phyloP scores from a whole-genome alignment of 345 rosid species.

The Gossypioides kirkii region DNA sequence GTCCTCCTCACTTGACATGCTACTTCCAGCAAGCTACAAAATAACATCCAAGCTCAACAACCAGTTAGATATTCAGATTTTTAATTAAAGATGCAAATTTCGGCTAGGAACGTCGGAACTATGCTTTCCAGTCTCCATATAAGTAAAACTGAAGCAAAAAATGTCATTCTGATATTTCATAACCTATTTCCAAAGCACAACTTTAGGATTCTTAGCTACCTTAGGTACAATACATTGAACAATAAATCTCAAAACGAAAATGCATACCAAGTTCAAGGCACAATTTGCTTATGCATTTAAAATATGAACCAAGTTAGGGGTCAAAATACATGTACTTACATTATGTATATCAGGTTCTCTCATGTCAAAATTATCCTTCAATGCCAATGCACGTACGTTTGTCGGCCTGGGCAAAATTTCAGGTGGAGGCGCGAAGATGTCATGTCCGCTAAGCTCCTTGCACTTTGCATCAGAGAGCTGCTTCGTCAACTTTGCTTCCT shows the following conservation, averaged over 20 bases:
- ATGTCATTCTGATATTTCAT: too few relatives aligned
- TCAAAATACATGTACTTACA: constrained; percentile 20
- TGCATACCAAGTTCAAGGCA: neutral
- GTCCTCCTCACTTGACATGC: constrained; percentile 32
- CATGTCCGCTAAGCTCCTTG: constrained; percentile 88
- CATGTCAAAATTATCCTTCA: constrained; percentile 64
- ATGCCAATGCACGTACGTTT: constrained; percentile 58
- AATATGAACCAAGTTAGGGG: too few relatives aligned
- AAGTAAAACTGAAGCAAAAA: neutral
- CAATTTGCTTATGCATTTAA: neutral
- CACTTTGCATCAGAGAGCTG: constrained; percentile 82
- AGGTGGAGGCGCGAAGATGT: constrained; percentile 95
- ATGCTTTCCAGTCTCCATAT: neutral
- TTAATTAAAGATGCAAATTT: neutral
- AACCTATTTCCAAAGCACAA: neutral
- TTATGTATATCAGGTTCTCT: constrained; percentile 28
- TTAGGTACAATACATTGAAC: neutral
- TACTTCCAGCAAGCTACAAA: constrained; percentile 45
- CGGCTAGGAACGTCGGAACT: neutral
- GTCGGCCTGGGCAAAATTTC: constrained; percentile 81
- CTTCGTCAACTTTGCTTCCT: constrained; percentile 62
- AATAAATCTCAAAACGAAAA: neutral
- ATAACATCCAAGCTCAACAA: constrained; percentile 4
- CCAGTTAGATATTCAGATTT: constrained; percentile 1
- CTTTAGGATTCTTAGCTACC: neutral